A percentile compares a stretch with the other conserved stretches of the same genome.
Evolutionary conservation across 225 moss, liverwort and hornwort genomes (phyloP).

Genomic region (Pleurozium schreberi): DNA sequence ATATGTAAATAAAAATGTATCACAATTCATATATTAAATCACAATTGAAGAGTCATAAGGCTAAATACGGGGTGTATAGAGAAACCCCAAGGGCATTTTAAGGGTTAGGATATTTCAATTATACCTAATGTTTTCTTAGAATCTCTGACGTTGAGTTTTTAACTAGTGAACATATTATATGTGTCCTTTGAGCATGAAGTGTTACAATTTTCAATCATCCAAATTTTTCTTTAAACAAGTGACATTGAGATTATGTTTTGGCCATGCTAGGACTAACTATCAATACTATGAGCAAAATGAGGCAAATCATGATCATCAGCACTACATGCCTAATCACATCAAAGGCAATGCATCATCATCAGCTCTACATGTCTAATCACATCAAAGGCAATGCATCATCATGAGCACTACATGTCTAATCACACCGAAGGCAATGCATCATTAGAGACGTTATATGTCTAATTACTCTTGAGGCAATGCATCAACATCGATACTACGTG

Average conservation of each 20-base stretch:
- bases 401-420: no score
- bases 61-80: no score
- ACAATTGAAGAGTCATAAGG: no score
- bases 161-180: not conserved
- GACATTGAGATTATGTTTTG: not conserved
- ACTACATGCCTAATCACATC: not conserved
- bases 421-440: no score
- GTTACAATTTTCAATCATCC: not conserved
- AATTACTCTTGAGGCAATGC: not conserved
- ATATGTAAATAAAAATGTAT: no score
- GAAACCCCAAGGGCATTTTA: no score
- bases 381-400: no score
- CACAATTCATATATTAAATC: no score
- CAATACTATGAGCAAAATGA: not conserved
- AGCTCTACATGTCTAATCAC: no score
- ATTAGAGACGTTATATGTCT: not conserved
- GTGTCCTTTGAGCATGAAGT: not conserved
- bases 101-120: not conserved
- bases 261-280: not conserved
- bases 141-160: rapidly evolving
- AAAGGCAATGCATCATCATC: no score
- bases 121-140: not conserved
- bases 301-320: not conserved
- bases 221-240: not conserved
- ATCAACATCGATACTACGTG: not conserved